phyloP scores from a whole-genome alignment of 768 basidiomycete species.

The Pholiota microspora region DNA sequence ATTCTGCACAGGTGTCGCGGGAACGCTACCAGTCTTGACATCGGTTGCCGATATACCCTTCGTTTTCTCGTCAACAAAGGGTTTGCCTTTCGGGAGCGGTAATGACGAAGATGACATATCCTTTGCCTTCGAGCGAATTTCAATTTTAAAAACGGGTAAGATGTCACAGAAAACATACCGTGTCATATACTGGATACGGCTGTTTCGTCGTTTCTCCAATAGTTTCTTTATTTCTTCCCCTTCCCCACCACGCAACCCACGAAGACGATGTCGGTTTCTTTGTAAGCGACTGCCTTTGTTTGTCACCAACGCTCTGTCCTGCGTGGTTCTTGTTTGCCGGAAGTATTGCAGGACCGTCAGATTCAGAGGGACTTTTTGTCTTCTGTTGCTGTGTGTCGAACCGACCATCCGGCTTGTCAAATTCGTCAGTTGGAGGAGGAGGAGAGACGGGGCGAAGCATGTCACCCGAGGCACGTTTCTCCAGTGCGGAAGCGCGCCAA shows the following conservation, averaged over 20 bases:
- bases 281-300: slow-evolving; percentile 11
- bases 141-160: too few species aligned
- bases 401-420: slow-evolving; percentile 2
- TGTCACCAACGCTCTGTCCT: background rate
- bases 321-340: slow-evolving; percentile 8
- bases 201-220: slow-evolving; percentile 13
- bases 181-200: slow-evolving; percentile 6
- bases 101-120: slow-evolving; percentile 12
- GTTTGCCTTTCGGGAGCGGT: slow-evolving; percentile 12
- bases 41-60: slow-evolving; percentile 1
- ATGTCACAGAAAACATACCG: slow-evolving; percentile 6
- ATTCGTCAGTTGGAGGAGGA: slow-evolving; percentile 4
- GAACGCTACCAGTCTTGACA: slow-evolving; percentile 12
- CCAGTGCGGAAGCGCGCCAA: slow-evolving; percentile 48
- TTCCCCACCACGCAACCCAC: slow-evolving; percentile 87
- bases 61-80: slow-evolving; percentile 4
- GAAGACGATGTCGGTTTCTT: slow-evolving; percentile 55
- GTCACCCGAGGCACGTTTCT: slow-evolving; percentile 16
- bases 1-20: slow-evolving; percentile 31
- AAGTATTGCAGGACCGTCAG: slow-evolving; percentile 9
- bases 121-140: slow-evolving; percentile 6
- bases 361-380: slow-evolving; percentile 15
- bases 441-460: slow-evolving; percentile 17
- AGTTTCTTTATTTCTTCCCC: slow-evolving; percentile 42
- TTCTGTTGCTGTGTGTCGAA: slow-evolving; percentile 5